These are phyloP conservation scores for Lecanosticta acicola DNA, from an alignment of 2,329 filamentous ascomycete species.

Conservation along the genomic window DNA sequence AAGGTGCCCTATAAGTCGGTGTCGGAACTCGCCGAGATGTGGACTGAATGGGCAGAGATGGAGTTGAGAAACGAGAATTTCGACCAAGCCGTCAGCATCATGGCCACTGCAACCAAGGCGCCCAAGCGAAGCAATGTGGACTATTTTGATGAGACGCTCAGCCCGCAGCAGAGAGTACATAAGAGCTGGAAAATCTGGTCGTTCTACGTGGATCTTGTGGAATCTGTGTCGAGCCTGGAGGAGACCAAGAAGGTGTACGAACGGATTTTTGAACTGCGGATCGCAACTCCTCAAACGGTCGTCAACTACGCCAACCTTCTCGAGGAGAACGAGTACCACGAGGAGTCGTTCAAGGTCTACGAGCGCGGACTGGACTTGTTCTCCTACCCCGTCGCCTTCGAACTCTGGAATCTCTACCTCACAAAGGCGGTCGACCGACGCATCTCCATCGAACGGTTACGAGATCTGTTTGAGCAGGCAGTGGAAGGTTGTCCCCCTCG, in stretches of 20 bases:
- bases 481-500: slow-evolving; percentile 91
- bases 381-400: slow-evolving; percentile 95
- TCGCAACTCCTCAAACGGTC: slow-evolving; percentile 94
- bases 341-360: slow-evolving; percentile 96
- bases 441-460: slow-evolving; percentile 86
- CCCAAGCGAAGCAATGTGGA: slow-evolving; percentile 97
- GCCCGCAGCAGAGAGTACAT: slow-evolving; percentile 92
- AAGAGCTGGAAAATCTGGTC: slow-evolving; percentile 99
- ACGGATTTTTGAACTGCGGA: slow-evolving; percentile 93
- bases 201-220: slow-evolving; percentile 96
- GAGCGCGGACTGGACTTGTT: slow-evolving; percentile 97
- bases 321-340: slow-evolving; percentile 90
- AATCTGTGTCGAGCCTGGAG: slow-evolving; percentile 84
- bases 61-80: slow-evolving; percentile 95
- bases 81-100: slow-evolving; percentile 86
- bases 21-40: slow-evolving; percentile 93
- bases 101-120: slow-evolving; percentile 96
- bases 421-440: slow-evolving; percentile 96
- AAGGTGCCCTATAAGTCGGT: slow-evolving; percentile 98
- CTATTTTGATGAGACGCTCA: slow-evolving; percentile 92
- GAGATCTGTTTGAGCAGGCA: slow-evolving; percentile 95
- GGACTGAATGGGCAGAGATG: slow-evolving; percentile 99
- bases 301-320: slow-evolving; percentile 97
- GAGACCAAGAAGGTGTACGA: slow-evolving; percentile 95
- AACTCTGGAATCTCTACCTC: slow-evolving; percentile 96